These are phyloP conservation scores for Agaricales sp. DNA, from an alignment of 1,284 basidiomycete species.

Conservation along the genomic window DNA sequence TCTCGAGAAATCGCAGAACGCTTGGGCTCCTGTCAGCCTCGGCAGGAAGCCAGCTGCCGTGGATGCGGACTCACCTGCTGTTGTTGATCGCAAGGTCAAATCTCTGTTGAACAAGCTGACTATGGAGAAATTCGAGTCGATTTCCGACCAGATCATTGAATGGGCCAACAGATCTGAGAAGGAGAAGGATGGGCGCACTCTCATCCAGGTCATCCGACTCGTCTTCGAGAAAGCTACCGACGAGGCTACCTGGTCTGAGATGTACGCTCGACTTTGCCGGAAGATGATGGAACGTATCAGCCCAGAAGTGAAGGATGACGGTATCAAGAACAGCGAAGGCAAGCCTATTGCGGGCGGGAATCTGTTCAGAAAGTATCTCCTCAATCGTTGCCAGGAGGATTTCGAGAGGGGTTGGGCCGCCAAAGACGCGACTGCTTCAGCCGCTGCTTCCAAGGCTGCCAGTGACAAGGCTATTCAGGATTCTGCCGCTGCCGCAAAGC, in stretches of 20 bases:
- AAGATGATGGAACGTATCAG: conserved; percentile 92
- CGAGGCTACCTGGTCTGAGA: conserved; percentile 91
- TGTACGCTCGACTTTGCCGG: conserved; percentile 92
- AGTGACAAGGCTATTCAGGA: conserved; percentile 56
- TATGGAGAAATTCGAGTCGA: conserved; percentile 94
- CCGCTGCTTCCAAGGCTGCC: conserved; percentile 44
- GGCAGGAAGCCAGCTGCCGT: conserved; percentile 29
- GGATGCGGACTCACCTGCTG: conserved; percentile 65
- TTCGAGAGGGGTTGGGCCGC: conserved; percentile 88
- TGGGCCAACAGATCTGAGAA: conserved; percentile 93
- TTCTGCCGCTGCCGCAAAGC: conserved; percentile 47
- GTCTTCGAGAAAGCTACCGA: conserved; percentile 97
- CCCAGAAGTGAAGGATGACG: conserved; percentile 79
- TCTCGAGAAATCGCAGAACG: conserved; percentile 69
- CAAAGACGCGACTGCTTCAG: conserved; percentile 53
- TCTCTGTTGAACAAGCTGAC: conserved; percentile 92
- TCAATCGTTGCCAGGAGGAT: conserved; percentile 91
- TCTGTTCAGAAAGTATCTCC: conserved; percentile 91
- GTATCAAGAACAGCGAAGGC: conserved; percentile 67
- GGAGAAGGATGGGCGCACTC: conserved; percentile 88
- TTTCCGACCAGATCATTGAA: conserved; percentile 84
- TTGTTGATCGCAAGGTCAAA: conserved; percentile 93
- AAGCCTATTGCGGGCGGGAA: conserved; percentile 83
- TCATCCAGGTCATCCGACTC: conserved; percentile 92
- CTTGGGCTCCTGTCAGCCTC: conserved; percentile 44